phyloP scores from a whole-genome alignment of 768 basidiomycete species.

The Suillus lakei region DNA sequence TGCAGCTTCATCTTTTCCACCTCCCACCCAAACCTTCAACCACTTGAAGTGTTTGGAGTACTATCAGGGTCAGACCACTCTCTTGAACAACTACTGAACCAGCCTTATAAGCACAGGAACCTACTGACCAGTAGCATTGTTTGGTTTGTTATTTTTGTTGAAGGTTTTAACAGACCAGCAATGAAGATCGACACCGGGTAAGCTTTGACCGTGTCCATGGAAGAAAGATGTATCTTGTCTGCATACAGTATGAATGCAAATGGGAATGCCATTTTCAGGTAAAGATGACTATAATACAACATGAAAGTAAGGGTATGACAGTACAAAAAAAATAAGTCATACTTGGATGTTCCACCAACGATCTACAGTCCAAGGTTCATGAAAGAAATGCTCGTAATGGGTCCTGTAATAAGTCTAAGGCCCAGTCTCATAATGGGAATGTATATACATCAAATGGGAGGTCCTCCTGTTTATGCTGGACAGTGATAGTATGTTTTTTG shows the following conservation, averaged over 20 bases:
- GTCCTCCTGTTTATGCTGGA: background rate
- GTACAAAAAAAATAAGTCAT: slow-evolving; percentile 6
- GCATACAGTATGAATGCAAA: slow-evolving; percentile 43
- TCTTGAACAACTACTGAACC: too few relatives aligned
- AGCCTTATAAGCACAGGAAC: too few relatives aligned
- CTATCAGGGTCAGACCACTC: too few relatives aligned
- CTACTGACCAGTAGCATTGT: too few relatives aligned
- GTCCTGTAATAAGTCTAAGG: slow-evolving; percentile 10
- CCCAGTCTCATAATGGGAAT: slow-evolving; percentile 16
- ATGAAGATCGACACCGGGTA: too few relatives aligned
- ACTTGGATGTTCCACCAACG: slow-evolving; percentile 44
- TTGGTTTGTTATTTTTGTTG: too few relatives aligned
- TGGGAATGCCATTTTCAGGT: slow-evolving; percentile 24
- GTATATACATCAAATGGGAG: background rate
- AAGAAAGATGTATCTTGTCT: slow-evolving; percentile 44
- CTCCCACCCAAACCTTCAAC: too few relatives aligned
- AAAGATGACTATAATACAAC: slow-evolving; percentile 1
- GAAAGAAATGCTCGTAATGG: slow-evolving; percentile 31
- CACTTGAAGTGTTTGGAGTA: too few relatives aligned
- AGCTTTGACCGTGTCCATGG: slow-evolving; percentile 41
- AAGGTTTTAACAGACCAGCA: too few relatives aligned
- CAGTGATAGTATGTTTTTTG: background rate
- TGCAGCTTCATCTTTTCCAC: too few relatives aligned
- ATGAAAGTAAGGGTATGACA: background rate
- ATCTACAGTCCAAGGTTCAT: slow-evolving; percentile 45